Evolutionary conservation across 2,329 filamentous ascomycete species (phyloP).

Genomic region (Penicillium brevicompactum): DNA sequence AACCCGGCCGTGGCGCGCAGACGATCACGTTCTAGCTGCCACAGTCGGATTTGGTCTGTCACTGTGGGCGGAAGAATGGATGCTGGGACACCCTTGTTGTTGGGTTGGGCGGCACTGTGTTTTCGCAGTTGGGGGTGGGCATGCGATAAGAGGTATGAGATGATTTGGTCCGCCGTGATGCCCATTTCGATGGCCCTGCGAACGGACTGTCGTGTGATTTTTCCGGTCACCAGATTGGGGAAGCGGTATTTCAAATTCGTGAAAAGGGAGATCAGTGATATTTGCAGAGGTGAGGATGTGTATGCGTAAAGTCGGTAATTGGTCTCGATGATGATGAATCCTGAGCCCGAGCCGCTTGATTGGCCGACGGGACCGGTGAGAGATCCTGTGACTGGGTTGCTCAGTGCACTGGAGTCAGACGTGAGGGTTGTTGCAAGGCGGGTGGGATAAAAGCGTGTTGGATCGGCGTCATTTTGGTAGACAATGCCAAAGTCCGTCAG

Average conservation of each 20-base stretch:
- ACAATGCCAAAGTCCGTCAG: conserved; percentile 92
- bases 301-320: conserved; percentile 98
- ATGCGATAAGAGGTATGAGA: conserved; percentile 86
- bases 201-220: conserved; percentile 85
- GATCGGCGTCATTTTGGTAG: conserved; percentile 58
- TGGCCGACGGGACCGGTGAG: conserved; percentile 43
- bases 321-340: conserved; percentile 94
- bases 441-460: conserved; percentile 76
- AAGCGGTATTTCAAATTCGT: conserved; percentile 85
- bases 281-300: conserved; percentile 89
- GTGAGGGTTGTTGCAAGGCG: conserved; percentile 92
- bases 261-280: conserved; percentile 90
- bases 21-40: conserved; percentile 95
- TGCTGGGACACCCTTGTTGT: conserved; percentile 37
- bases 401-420: conserved; percentile 70
- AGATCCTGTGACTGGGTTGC: conserved; percentile 70
- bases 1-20: conserved; percentile 84
- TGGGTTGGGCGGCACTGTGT: conserved; percentile 48
- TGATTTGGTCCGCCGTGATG: conserved; percentile 94
- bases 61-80: conserved; percentile 91
- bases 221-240: conserved; percentile 89
- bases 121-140: conserved; percentile 93
- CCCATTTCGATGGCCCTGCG: conserved; percentile 83
- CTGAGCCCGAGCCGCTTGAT: conserved; percentile 46
- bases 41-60: conserved; percentile 93